These are phyloP conservation scores for Patellaria atrata DNA, from an alignment of 495 filamentous ascomycete species.

Conservation along the genomic window DNA sequence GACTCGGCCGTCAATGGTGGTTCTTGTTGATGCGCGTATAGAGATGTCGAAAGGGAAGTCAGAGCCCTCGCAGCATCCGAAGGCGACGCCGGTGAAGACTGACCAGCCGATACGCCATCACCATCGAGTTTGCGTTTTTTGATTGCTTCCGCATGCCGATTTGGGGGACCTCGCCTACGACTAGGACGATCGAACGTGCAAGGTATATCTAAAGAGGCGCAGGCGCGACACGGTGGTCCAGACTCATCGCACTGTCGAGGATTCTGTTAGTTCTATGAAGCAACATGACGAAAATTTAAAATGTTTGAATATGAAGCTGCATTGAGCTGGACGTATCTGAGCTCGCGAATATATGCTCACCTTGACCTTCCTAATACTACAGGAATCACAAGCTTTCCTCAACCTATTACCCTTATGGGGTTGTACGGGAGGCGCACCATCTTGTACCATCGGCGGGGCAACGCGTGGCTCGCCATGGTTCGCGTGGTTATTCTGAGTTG, in stretches of 20 bases:
- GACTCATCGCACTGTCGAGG: conserved; percentile 60
- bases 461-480: conserved; percentile 17
- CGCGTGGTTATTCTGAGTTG: too few species aligned
- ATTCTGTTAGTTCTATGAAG: conserved; percentile 2
- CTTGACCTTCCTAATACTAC: conserved; percentile 24
- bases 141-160: conserved; percentile 69
- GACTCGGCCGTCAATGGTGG: conserved; percentile 46
- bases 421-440: conserved; percentile 3
- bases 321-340: neutral
- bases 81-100: conserved; percentile 32
- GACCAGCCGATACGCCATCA: conserved; percentile 16
- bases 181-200: conserved; percentile 72
- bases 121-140: conserved; percentile 48
- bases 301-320: neutral
- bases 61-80: conserved; percentile 35
- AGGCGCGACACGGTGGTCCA: conserved; percentile 67
- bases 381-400: conserved; percentile 22
- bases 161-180: conserved; percentile 70
- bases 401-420: conserved; percentile 16
- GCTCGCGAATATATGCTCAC: conserved; percentile 5
- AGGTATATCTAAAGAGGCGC: conserved; percentile 61
- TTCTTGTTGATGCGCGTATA: too few species aligned
- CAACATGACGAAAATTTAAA: neutral
- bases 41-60: conserved; percentile 27
- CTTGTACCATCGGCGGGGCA: conserved; percentile 9